Percentiles rank a stretch among this genome's conserved stretches.
Evolutionary conservation across 202 grass and related monocot genomes (phyloP).

Genomic region (Setaria viridis): DNA sequence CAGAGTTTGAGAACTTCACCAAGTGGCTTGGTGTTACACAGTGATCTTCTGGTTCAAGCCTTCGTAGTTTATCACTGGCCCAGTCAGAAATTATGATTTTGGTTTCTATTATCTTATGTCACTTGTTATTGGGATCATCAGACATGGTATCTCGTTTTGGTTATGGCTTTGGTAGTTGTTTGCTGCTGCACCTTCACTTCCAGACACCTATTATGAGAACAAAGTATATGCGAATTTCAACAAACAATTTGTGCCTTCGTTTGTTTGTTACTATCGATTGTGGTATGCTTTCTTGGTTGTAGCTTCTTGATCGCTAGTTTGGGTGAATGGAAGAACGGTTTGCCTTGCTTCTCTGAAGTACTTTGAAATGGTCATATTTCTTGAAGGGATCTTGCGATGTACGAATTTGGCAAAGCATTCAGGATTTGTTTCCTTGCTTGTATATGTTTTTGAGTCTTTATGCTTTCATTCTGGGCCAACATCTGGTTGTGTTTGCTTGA

Average conservation of each 20-base stretch:
- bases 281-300: neutral
- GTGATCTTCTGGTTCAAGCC: slow-evolving; percentile 33
- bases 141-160: slow-evolving; percentile 31
- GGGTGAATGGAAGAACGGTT: neutral
- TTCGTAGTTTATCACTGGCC: slow-evolving; percentile 6
- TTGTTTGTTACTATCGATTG: no score
- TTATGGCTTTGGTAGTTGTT: slow-evolving; percentile 44
- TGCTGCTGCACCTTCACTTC: neutral
- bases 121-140: slow-evolving; percentile 19
- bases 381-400: no score
- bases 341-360: neutral
- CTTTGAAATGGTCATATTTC: neutral
- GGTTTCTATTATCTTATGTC: slow-evolving; percentile 6
- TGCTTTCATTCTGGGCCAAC: neutral
- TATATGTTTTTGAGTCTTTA: neutral
- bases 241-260: neutral
- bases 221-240: slow-evolving; percentile 18
- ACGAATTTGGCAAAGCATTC: neutral
- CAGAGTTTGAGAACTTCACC: slow-evolving; percentile 64
- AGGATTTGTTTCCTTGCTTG: neutral
- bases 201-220: slow-evolving; percentile 27
- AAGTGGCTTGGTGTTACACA: slow-evolving; percentile 69
- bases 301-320: neutral
- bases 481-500: no score
- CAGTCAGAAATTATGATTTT: slow-evolving; percentile 17